Base-by-base conservation (phyloP, 192 early-diverging fungal species). In the Coemansia sp. region DNA sequence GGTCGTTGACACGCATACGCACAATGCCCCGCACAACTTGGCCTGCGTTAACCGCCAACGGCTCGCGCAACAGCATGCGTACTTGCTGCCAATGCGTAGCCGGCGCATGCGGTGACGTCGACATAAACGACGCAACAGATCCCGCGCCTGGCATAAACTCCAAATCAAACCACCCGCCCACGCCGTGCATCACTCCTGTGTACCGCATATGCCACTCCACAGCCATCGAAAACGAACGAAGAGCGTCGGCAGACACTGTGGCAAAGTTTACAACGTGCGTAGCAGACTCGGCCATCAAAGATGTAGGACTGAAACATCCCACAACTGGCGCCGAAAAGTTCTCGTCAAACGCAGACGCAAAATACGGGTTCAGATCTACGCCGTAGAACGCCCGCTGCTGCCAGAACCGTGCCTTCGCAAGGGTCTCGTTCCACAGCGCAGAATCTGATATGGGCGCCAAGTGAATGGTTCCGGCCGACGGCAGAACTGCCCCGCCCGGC, bases 21-120 rank as follows among this genome's bases (percentile, higher is more conserved):
- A 97, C 86, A 83, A 86, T 86, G 3, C 97, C 97, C n/a, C 83
- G 84, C 22, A 99, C 78, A 0, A 77, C 80, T 73, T 97, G 92
- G 38, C 85, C 90, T 0, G 95, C 90, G 81, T 99, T 99, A 7
- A 96, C 92, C 0, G 94, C 97, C 25, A 99, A 72, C 8, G 97
- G 97, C 75, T 96, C 94, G 69, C 89, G 89, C 29, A 97, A 86
- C 60, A 98, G 63, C 74, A 98, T 89, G 8, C 96, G 88, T 15
- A 95, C 92, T 75, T 98, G 96, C 66, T 98, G 96, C 97, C 97
- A 99, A 70, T 99, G 97, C 5, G 97, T 99, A 5, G 88, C 87
- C 39, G 95, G 92, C 2, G 93, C 86, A 25, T 84, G 63, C 5
- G 96, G 96, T 6, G 84, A 83, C 6, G 96, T 98, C 6, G 91